phyloP scores from a whole-genome alignment of 768 basidiomycete species.

The Mrakia gelida region DNA sequence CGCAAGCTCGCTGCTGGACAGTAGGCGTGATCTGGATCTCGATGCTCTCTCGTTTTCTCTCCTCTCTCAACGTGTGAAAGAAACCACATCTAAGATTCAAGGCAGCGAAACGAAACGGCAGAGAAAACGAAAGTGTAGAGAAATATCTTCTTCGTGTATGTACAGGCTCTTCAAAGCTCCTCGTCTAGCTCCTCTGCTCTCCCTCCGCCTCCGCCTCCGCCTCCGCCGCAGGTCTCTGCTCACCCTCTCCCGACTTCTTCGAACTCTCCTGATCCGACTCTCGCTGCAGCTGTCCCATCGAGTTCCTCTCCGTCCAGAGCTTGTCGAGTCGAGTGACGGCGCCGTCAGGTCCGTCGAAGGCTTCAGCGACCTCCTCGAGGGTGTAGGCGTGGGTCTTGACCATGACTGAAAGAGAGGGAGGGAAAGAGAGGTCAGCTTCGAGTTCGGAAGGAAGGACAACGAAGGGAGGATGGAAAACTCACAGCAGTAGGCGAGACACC shows the following conservation, averaged over 20 bases:
- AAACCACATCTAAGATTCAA: too few relatives aligned
- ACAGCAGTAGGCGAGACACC: slow-evolving; percentile 42
- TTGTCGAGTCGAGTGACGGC: slow-evolving; percentile 24
- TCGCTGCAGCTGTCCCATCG: background rate
- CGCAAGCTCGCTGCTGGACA: too few relatives aligned
- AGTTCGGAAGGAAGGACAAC: background rate
- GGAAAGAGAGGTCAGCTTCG: background rate
- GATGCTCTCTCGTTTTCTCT: too few relatives aligned
- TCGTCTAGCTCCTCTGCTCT: background rate
- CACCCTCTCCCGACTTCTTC: slow-evolving; percentile 5
- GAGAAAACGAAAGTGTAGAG: too few relatives aligned
- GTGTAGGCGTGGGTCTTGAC: slow-evolving; percentile 37
- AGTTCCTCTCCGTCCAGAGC: slow-evolving; percentile 2
- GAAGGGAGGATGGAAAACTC: slow-evolving; percentile 22
- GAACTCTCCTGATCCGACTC: background rate
- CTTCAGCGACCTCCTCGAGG: slow-evolving; percentile 35
- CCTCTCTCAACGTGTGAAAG: too few relatives aligned
- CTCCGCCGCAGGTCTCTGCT: too few relatives aligned
- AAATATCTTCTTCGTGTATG: too few relatives aligned
- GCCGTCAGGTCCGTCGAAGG: slow-evolving; percentile 38
- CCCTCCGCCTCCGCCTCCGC: too few relatives aligned
- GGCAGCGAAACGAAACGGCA: too few relatives aligned
- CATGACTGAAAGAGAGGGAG: slow-evolving; percentile 22
- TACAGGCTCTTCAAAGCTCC: too few relatives aligned
- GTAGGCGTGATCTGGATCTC: too few relatives aligned